Base-by-base conservation (phyloP, 331 rosid species). In the Cydonia oblonga region DNA sequence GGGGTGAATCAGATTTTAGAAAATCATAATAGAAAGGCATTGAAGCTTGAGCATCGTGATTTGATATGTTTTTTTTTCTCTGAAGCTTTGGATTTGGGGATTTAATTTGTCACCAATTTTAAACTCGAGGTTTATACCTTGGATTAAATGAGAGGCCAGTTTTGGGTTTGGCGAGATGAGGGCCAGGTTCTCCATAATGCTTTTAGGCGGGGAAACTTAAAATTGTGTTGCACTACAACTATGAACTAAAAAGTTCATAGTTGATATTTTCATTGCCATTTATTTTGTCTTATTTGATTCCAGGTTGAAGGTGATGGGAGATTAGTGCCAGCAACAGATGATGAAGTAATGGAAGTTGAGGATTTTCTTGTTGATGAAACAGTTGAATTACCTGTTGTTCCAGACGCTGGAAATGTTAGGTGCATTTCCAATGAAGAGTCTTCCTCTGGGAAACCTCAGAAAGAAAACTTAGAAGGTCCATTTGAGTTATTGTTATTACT, bases 221-320 rank as follows among this genome's bases (percentile, higher is more conserved):
- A 58, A 24, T 38, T 3, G 29, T 28, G 29, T 28, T 53, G 66
- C 74, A 32, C 57, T 38, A 38, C 26, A 23, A 25, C 5, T 24
- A 28, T 13, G 29, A 10, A 38, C 44, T 40, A 10, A 11, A 10
- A 5, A 33, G 9, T 26, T 44, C 42, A 26, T 56, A 40, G 46
- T 40, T 64, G 68, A 73, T 23, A 56, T 66, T 13, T 24, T 35
- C 40, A 22, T 69, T 71, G 25, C 32, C 22, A 22, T 70, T 30
- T 33, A 15, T 53, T 56, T 35, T 65, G 75, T 62, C 56, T 67
- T 69, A 80, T 76, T 24, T 81, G 72, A 83, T 80, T 30, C 69
- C 79, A 95, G 97, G 97, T 95, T 83, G 98, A 89, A 78, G 96
- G 97, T 72, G 91, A 95, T 81, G 98, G 98, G 81, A 95, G 91